These are phyloP conservation scores for Tetracladium marchalianum DNA, from an alignment of 495 filamentous ascomycete genomes.

Conservation along the genomic window DNA sequence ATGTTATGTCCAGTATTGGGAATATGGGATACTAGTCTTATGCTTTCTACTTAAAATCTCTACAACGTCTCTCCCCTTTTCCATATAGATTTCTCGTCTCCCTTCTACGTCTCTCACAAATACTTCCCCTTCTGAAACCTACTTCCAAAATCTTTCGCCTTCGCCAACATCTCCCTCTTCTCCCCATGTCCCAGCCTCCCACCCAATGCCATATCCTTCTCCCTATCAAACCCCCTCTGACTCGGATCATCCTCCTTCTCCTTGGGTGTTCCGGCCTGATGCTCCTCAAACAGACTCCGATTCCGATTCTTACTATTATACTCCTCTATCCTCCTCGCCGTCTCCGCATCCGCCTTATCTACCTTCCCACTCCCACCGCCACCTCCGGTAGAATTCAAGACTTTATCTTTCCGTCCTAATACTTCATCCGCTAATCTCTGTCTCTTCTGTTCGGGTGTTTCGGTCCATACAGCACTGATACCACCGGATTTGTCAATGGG, in stretches of 20 bases:
- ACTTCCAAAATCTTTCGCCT: slow-evolving; percentile 72
- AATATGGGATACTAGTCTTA: too few relatives aligned
- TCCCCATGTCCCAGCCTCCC: slow-evolving; percentile 63
- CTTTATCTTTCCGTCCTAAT: slow-evolving; percentile 54
- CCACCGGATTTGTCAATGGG: slow-evolving; percentile 27
- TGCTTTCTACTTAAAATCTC: too few relatives aligned
- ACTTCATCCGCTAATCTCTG: slow-evolving; percentile 73
- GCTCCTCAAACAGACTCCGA: slow-evolving; percentile 53
- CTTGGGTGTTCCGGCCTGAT: slow-evolving; percentile 28
- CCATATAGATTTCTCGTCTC: not conserved
- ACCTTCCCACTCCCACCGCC: slow-evolving; percentile 8
- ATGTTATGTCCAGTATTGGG: too few relatives aligned
- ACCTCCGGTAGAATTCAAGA: slow-evolving; percentile 10
- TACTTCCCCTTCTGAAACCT: slow-evolving; percentile 75
- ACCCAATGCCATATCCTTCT: slow-evolving; percentile 86
- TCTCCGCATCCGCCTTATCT: slow-evolving; percentile 22
- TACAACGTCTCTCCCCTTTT: not conserved
- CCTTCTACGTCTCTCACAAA: slow-evolving; percentile 32
- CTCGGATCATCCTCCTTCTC: slow-evolving; percentile 84
- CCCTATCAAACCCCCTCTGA: slow-evolving; percentile 75
- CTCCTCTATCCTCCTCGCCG: slow-evolving; percentile 45
- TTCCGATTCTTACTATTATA: slow-evolving; percentile 50
- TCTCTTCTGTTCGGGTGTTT: slow-evolving; percentile 82
- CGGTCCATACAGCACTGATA: slow-evolving; percentile 70
- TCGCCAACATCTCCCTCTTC: slow-evolving; percentile 68